Base-by-base conservation (phyloP, 1,284 basidiomycete genomes). In the Cutaneotrichosporon sp. region DNA sequence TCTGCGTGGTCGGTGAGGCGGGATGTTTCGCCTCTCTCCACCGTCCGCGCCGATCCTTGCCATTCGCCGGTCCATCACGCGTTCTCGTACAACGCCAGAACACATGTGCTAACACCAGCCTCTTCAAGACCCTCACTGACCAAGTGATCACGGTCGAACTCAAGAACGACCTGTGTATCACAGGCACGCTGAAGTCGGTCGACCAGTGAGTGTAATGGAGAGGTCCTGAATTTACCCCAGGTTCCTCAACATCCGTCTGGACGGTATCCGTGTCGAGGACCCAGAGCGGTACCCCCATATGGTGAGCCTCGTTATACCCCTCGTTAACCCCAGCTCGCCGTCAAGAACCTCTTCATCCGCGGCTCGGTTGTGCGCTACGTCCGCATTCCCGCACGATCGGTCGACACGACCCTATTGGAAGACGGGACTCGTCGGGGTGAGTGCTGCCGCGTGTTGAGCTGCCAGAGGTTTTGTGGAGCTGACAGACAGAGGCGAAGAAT, bases 51-150 rank as follows among this genome's bases (percentile, higher is more conserved):
- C 22, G 8, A 4, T 4, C 16, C 5, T 35, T n/a, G 25, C n/a
- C n/a, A n/a, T n/a, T n/a, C n/a, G n/a, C n/a, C n/a, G n/a, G n/a
- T n/a, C n/a, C n/a, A n/a, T n/a, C n/a, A n/a, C n/a, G n/a, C n/a
- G n/a, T n/a, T n/a, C n/a, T n/a, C n/a, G n/a, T n/a, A n/a, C n/a
- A n/a, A n/a, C n/a, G n/a, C n/a, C n/a, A n/a, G n/a, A n/a, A n/a
- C n/a, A 16, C 34, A 9, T 3, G 20, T 17, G 33, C 52, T 57
- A 12, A 58, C 50, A 16, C 32, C 60, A 75, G 72, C 44, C 92
- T 97, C 39, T 98, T 99, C 86, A 98, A 98, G 79, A 98, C 94
- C 14, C 84, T 99, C 46, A 97, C 94, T 4, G 93, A 96, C 75
- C 93, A 97, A 72, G 84, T 86, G 64, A 91, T 97, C 66, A 96